phyloP scores from a whole-genome alignment of 805 yeast genomes.

The Candida bentonensis region DNA sequence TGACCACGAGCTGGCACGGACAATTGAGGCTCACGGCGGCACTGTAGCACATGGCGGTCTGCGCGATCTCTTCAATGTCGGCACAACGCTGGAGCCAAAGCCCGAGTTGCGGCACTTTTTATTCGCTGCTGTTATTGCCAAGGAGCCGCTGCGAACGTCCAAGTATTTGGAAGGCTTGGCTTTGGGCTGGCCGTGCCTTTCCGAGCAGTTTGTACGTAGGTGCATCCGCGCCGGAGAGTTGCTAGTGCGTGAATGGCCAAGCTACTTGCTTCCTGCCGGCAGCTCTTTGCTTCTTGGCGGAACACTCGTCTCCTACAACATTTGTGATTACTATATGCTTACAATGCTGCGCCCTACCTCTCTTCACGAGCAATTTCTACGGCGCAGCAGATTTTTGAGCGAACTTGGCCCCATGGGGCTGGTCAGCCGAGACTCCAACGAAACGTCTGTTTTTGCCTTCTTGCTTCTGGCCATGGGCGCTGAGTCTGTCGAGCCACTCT shows the following conservation, averaged over 20 bases:
- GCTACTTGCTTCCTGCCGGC: slow-evolving; percentile 62
- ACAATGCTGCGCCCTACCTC: background rate
- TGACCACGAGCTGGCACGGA: background rate
- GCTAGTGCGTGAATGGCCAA: slow-evolving; percentile 27
- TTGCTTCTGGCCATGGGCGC: background rate
- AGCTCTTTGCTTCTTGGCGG: slow-evolving; percentile 30
- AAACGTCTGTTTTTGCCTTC: background rate
- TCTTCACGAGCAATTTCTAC: background rate
- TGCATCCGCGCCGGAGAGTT: slow-evolving; percentile 24
- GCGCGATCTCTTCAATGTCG: background rate
- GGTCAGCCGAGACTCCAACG: background rate
- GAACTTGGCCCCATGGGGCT: background rate
- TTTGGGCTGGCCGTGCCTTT: slow-evolving; percentile 75
- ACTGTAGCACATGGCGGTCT: background rate
- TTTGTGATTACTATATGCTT: background rate
- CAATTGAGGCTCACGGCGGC: background rate
- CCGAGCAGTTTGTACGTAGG: slow-evolving; percentile 41
- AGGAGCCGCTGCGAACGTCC: slow-evolving; percentile 45
- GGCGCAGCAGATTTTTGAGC: background rate
- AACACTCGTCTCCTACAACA: background rate
- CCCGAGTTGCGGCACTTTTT: slow-evolving; percentile 13
- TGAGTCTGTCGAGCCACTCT: background rate
- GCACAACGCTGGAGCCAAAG: background rate
- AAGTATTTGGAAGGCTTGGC: slow-evolving; percentile 69
- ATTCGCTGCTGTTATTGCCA: slow-evolving; percentile 58